Conservation (phyloP, 2,329 filamentous ascomycete genomes). For the Colletotrichum graminicola region DNA sequence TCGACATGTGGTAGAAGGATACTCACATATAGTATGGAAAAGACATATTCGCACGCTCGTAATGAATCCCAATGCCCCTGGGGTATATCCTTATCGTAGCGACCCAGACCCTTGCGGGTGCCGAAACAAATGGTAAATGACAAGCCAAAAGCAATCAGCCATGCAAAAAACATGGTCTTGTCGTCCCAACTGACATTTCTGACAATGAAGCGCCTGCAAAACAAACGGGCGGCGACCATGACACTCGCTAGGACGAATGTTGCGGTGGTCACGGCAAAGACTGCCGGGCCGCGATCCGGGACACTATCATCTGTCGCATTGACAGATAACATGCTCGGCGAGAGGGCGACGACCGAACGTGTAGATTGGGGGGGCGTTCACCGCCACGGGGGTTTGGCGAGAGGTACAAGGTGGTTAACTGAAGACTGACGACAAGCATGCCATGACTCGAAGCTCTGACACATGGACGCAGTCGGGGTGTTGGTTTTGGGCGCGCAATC, state of each 20-base stretch:
- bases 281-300: conserved; percentile 68
- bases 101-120: conserved; percentile 74
- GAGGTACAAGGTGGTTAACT: conserved; percentile 33
- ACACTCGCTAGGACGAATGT: conserved; percentile 78
- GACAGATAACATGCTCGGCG: conserved; percentile 40
- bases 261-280: conserved; percentile 77
- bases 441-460: conserved; percentile 39
- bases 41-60: conserved; percentile 72
- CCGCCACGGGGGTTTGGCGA: conserved; percentile 41
- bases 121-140: conserved; percentile 76
- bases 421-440: conserved; percentile 39
- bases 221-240: conserved; percentile 80
- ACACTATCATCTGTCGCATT: conserved; percentile 44
- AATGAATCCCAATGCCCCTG: conserved; percentile 62
- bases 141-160: conserved; percentile 77
- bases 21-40: conserved; percentile 72
- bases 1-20: background rate
- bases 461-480: conserved; percentile 35
- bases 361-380: conserved; percentile 18
- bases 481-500: conserved; percentile 19
- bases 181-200: conserved; percentile 81
- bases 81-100: conserved; percentile 72
- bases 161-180: conserved; percentile 83
- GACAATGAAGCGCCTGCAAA: conserved; percentile 80
- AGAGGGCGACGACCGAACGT: conserved; percentile 17